Percentiles rank a stretch among this genome's conserved stretches.
These are phyloP conservation scores for Trichosporon ovoides DNA, from an alignment of 1,284 basidiomycete genomes.

Conservation along the genomic window DNA sequence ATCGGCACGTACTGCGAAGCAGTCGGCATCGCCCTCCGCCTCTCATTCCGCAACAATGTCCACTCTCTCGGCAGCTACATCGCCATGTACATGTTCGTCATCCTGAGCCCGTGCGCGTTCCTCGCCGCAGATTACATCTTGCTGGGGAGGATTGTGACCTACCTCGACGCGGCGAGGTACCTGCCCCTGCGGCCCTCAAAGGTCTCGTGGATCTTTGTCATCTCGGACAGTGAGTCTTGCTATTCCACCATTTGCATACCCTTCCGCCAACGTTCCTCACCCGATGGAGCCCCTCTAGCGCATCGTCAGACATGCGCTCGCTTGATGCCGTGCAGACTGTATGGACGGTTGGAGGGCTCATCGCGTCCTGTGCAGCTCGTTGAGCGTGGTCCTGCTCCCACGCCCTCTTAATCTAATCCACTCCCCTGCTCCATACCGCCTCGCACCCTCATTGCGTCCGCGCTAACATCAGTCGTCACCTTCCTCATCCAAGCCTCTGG, in stretches of 20 bases:
- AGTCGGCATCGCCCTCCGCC: slow-evolving; percentile 16
- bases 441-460: too few relatives aligned
- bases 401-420: too few relatives aligned
- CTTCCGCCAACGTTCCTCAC: too few relatives aligned
- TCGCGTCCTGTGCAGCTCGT: too few relatives aligned
- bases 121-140: slow-evolving; percentile 67
- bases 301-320: too few relatives aligned
- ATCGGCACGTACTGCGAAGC: slow-evolving; percentile 18
- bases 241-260: not conserved
- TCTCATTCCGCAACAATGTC: slow-evolving; percentile 11
- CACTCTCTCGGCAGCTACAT: slow-evolving; percentile 16
- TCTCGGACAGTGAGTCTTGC: slow-evolving; percentile 52
- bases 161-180: slow-evolving; percentile 53
- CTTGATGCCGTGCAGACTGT: too few relatives aligned
- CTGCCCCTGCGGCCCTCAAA: slow-evolving; percentile 29
- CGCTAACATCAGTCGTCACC: slow-evolving; percentile 47
- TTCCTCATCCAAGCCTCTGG: slow-evolving; percentile 60
- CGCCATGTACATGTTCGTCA: slow-evolving; percentile 18
- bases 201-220: slow-evolving; percentile 36
- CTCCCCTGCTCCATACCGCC: too few relatives aligned
- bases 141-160: slow-evolving; percentile 58
- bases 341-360: too few relatives aligned
- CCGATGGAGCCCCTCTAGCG: too few relatives aligned
- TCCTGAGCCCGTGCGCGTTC: slow-evolving; percentile 60
- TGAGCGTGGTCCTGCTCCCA: too few relatives aligned